Percentiles rank a stretch among this genome's conserved stretches.
Evolutionary conservation across 176 grass and related monocot genomes (phyloP).

Genomic region (Luzula sylvatica): DNA sequence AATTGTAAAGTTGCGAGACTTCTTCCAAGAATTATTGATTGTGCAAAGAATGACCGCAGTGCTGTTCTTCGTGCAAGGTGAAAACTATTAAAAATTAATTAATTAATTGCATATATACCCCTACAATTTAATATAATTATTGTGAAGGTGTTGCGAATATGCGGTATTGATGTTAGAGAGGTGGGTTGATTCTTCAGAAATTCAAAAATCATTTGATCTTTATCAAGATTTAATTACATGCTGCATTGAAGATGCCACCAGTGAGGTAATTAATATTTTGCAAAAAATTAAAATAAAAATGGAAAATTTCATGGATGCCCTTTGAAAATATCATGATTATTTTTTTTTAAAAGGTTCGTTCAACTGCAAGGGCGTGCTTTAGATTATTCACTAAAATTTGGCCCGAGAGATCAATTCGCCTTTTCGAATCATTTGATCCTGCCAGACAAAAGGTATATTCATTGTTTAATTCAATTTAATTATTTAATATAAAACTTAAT

Average conservation of each 20-base stretch:
- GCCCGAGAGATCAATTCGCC: constrained; percentile 70
- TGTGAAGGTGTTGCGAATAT: constrained; percentile 79
- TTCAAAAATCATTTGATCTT: constrained; percentile 58
- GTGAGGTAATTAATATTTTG: constrained; percentile 41
- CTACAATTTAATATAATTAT: no score
- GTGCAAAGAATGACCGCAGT: constrained; percentile 19
- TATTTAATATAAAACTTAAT: no score
- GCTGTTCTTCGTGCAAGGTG: constrained; percentile 18
- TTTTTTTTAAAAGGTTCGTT: constrained; percentile 55
- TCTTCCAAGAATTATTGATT: constrained; percentile 20
- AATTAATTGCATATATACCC: no score
- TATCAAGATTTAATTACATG: constrained; percentile 92
- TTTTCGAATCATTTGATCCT: constrained; percentile 86
- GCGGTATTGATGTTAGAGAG: constrained; percentile 67
- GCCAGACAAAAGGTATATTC: constrained; percentile 71
- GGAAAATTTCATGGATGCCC: background rate
- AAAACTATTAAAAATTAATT: constrained; percentile 6
- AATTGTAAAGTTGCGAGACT: constrained; percentile 49
- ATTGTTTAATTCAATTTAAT: no score
- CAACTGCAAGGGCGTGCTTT: constrained; percentile 85
- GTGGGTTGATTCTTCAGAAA: constrained; percentile 91
- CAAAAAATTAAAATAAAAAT: background rate
- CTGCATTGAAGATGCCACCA: constrained; percentile 69
- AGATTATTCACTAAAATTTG: constrained; percentile 89
- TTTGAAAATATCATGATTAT: background rate